Evolutionary conservation across 371 early-diverging fungal genomes (phyloP), one percentile per base, ranked within the genome.

Genomic region (Mucor piriformis): DNA sequence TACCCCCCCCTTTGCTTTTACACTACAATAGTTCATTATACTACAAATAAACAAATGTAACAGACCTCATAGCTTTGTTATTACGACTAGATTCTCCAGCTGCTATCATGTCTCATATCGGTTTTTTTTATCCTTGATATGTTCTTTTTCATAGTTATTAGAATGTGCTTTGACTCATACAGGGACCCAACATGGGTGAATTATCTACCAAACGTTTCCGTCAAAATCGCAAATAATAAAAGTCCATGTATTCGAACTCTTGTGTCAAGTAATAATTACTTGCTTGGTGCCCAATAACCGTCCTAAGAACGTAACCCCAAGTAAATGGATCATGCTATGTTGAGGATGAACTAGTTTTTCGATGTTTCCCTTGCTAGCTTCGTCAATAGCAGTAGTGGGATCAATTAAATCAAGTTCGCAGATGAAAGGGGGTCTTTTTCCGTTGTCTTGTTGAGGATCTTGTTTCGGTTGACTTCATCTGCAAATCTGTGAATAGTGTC

Each of bases 161-260:
- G 64, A 42, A 43, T 64, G 27, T 37, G n/a, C 18, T 35, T 27
- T 66, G 55, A 24, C 24, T 43, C 1, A 6, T 42, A 46, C 71
- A 74, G 25, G 71, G 61, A 11, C 61, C 71, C 13, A 76, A 50
- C 6, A 61, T 53, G 25, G 70, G 64, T 16, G 73, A 57, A 50
- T 73, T 73, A 51, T 76, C 76, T 5, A 15, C 82, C 82, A 33
- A 80, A 76, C 0, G 77, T 77, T 59, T 82, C n/a, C 82, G 33
- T 83, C 83, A 63, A 81, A 83, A 40, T 83, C 83, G n/a, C 72
- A 80, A 16, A 71, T 73, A 34, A 83, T 74, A 43, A 76, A 58
- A 25, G 62, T 73, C 83, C 83, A 83, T 46, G 73, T 66, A 20
- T 70, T 61, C 3, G 63, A 54, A 25, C 66, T 83, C 69, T 34